phyloP scores from a whole-genome alignment of 768 basidiomycete species.

The Leccinum sublutescens region DNA sequence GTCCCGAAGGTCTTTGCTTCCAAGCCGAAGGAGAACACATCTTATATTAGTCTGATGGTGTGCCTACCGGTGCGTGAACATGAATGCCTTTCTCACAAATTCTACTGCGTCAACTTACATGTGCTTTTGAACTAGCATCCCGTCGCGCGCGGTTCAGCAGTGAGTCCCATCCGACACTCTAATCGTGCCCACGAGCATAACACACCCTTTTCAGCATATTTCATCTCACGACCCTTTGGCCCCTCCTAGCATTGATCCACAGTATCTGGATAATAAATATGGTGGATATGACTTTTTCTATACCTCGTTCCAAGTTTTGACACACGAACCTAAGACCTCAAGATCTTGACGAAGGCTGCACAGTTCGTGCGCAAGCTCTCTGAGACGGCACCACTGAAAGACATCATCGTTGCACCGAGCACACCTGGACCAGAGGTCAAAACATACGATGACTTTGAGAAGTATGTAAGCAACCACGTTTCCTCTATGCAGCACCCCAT shows the following conservation, averaged over 20 bases:
- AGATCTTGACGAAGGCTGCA: constrained; percentile 16
- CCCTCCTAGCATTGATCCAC: constrained; percentile 13
- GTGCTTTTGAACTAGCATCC: constrained; percentile 10
- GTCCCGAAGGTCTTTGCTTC: constrained; percentile 14
- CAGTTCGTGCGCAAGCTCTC: constrained; percentile 15
- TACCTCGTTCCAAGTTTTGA: not conserved
- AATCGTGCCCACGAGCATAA: not conserved
- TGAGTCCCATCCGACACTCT: not conserved
- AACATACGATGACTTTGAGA: constrained; percentile 17
- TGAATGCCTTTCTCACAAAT: not conserved
- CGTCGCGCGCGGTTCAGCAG: constrained; percentile 17
- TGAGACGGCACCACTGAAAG: constrained; percentile 16
- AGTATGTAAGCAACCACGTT: constrained; percentile 3
- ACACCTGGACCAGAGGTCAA: constrained; percentile 21
- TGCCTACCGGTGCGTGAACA: constrained; percentile 10
- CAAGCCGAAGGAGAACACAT: constrained; percentile 5
- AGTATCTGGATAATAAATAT: constrained; percentile 14
- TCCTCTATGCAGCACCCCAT: constrained; percentile 9
- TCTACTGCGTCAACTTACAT: not conserved
- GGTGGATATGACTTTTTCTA: constrained; percentile 2
- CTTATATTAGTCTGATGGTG: constrained; percentile 13
- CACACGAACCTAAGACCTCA: constrained; percentile 5
- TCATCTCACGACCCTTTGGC: constrained; percentile 14
- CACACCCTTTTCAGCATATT: constrained; percentile 9
- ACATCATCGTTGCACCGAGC: constrained; percentile 17